phyloP scores from a whole-genome alignment of 177 flowering plant species.

The Vitis hybrid region DNA sequence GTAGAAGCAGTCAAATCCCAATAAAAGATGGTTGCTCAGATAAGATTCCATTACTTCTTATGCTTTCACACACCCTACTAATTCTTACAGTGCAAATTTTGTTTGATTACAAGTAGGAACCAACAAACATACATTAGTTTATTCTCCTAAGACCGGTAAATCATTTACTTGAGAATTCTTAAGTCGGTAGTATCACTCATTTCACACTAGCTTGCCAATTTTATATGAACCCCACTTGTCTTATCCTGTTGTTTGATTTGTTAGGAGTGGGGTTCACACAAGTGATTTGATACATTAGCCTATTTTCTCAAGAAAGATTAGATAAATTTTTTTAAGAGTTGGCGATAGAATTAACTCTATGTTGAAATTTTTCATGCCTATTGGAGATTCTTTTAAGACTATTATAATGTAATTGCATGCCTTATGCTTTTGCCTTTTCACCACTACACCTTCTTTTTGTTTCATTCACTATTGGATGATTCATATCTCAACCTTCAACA shows the following conservation, averaged over 20 bases:
- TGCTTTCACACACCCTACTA: background rate
- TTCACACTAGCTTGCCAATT: conserved; percentile 15
- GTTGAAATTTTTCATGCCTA: background rate
- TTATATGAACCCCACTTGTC: background rate
- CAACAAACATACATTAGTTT: background rate
- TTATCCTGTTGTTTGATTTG: background rate
- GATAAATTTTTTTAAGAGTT: too few species aligned
- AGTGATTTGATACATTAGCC: background rate
- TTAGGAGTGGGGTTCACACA: background rate
- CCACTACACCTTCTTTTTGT: too few species aligned
- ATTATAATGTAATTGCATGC: too few species aligned
- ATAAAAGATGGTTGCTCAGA: background rate
- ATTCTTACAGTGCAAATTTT: background rate
- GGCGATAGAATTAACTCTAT: background rate
- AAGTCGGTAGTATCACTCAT: conserved; percentile 8
- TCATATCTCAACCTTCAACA: too few species aligned
- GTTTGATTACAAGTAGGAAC: background rate
- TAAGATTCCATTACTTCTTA: conserved; percentile 1
- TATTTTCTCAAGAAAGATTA: background rate
- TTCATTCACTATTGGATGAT: too few species aligned
- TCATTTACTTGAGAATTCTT: background rate
- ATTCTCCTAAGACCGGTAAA: background rate
- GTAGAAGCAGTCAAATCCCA: background rate
- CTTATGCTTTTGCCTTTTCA: too few species aligned
- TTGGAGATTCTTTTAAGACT: too few species aligned